Evolutionary conservation across 441 rosid genomes (phyloP), one percentile per base, ranked within the genome.

Genomic region (Gossypium aridum): DNA sequence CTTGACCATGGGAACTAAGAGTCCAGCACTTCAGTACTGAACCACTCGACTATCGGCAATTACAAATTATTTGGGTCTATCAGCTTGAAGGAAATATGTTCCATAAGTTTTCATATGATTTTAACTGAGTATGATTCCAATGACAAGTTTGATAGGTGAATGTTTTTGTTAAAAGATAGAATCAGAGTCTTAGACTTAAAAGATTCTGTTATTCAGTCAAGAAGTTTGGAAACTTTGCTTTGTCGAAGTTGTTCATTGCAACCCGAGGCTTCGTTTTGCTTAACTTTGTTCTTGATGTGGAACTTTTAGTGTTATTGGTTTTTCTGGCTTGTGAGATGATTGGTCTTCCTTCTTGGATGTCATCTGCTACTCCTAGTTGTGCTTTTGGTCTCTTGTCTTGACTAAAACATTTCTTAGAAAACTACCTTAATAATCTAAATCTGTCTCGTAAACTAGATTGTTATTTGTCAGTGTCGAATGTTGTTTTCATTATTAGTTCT

Each of bases 141-240:
- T 9, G 10, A 57, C 55, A 66, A 20, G 31, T 19, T 37, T 55
- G 63, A 31, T 1, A 1, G 17, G 51, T 7, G 51, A 28, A 26
- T 69, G 7, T 25, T 25, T 49, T 23, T 25, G 39, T 23, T 25
- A n/a, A 14, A 49, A 49, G 16, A 7, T 37, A 14, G 37, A 16
- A 45, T 20, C 9, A 26, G 53, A 71, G 53, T 71, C 51, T 56
- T 49, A 19, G 20, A 34, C 34, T 71, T 31, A 28, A 26, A 16
- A 10, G 31, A 0, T 19, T 26, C 22, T 25, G 8, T 51, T 51
- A 26, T 56, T 70, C 64, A 19, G 20, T 34, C 31, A 13, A 2
- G 37, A 72, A n/a, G 59, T 72, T 45, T 9, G 37, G 68, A 72
- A 77, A 14, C 28, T 60, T 23, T 23, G 7, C 28, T 76, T 28